Conservation (phyloP, 2,329 filamentous ascomycete species). For the Microascus cirrosus region DNA sequence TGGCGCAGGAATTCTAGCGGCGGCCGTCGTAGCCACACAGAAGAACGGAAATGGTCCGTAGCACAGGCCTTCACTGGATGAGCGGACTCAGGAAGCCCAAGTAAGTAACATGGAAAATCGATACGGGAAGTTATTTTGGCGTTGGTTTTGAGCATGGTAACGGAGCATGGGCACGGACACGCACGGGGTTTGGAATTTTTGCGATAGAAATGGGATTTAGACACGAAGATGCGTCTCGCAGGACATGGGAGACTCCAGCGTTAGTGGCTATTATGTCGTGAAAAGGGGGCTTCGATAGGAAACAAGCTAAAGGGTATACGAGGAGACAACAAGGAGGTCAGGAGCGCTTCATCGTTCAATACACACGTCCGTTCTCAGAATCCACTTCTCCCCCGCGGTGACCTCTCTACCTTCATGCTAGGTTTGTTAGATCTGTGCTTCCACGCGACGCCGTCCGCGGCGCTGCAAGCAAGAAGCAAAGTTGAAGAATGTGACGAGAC, state of each 20-base stretch:
- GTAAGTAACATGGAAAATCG: background rate
- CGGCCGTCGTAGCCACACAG: slow-evolving; percentile 16
- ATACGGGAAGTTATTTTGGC: background rate
- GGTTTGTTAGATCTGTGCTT: slow-evolving; percentile 4
- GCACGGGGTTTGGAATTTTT: background rate
- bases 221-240: background rate
- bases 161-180: background rate
- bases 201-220: background rate
- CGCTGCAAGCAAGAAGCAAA: background rate
- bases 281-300: no score
- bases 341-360: slow-evolving; percentile 33
- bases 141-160: background rate
- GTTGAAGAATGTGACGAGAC: slow-evolving; percentile 13
- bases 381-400: slow-evolving; percentile 75
- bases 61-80: background rate
- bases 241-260: no score
- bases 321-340: background rate
- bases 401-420: slow-evolving; percentile 79
- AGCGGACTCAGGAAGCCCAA: background rate
- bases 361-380: slow-evolving; percentile 74
- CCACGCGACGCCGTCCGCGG: slow-evolving; percentile 1
- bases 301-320: background rate
- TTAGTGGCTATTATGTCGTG: no score
- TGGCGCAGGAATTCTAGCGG: slow-evolving; percentile 49
- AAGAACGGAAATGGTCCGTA: no score